Evolutionary conservation across 768 basidiomycete species (phyloP), one percentile per base, ranked within the genome.

Genomic region (Tremella fuciformis): DNA sequence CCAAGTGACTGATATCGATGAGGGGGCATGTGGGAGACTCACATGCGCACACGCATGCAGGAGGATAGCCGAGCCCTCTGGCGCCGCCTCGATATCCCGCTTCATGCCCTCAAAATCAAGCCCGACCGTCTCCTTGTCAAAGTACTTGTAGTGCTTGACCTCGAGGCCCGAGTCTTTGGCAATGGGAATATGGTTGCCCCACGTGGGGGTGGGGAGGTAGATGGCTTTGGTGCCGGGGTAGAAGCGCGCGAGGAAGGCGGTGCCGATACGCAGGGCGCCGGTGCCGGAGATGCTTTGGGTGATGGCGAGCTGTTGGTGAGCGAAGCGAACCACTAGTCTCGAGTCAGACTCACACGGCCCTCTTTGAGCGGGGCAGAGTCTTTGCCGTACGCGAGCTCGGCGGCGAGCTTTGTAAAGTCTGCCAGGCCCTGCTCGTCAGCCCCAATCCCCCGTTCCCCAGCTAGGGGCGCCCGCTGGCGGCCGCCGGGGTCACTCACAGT

Each of bases 271-370:
- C 64, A 97, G 88, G 46, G 96, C 96, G 67, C 96, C 96, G 13
- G 96, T 99, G 13, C 96, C 96, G 25, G 94, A 98, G 77, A 98
- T 93, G 55, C 92, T 87, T 78, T 99, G 96, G 11, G 91, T 88
- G 53, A 88, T 82, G 22, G 89, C 84, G 71, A 93, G 82, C 88
- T 93, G 66, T 54, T 47, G 57, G 41, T 22, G 13, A 24, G 2
- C 19, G 16, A 21, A 26, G 3, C n/a, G 13, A 29, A 3, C 37
- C 7, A 26, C 18, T 13, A 2, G n/a, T n/a, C n/a, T n/a, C n/a
- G n/a, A n/a, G n/a, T n/a, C n/a, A n/a, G 39, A 50, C 55, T 18
- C 19, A 40, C 48, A 71, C 87, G 60, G 19, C 68, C 85, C 66
- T 85, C 81, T 57, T 82, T 83, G 52, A 96, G 75, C 4, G 87